Percentiles rank a stretch among this genome's conserved stretches.
These are phyloP conservation scores for Leptomonas pyrrhocoris DNA, from an alignment of 208 protist species.

Conservation along the genomic window DNA sequence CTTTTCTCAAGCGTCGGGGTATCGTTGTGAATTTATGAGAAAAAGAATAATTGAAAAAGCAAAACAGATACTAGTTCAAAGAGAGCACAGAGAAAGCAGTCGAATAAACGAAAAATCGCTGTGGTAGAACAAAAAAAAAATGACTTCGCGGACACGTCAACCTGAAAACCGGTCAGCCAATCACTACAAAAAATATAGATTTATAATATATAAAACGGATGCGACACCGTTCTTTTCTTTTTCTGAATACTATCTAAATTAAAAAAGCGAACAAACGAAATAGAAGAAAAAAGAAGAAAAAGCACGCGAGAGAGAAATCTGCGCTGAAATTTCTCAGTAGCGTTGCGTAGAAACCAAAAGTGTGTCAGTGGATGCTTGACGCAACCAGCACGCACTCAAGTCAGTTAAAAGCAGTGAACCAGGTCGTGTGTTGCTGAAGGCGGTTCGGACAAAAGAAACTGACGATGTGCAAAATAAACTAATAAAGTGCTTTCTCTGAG, in stretches of 20 bases:
- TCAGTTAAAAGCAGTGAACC: constrained; percentile 8
- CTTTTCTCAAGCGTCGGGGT: background rate
- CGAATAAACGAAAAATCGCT: background rate
- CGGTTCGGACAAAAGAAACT: constrained; percentile 4
- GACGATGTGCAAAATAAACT: background rate
- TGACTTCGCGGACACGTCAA: background rate
- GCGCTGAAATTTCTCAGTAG: constrained; percentile 11
- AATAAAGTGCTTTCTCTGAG: background rate
- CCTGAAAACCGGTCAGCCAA: background rate
- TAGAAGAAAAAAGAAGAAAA: constrained; percentile 6
- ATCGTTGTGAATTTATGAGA: background rate
- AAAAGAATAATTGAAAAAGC: constrained; percentile 4
- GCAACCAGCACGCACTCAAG: constrained; percentile 3
- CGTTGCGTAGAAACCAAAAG: background rate
- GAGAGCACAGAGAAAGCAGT: background rate
- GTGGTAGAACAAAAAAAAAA: background rate
- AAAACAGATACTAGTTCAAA: background rate
- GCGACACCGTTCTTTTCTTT: constrained; percentile 11
- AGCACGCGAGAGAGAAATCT: constrained; percentile 20
- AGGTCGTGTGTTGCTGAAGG: constrained; percentile 2
- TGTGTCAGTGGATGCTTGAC: constrained; percentile 2
- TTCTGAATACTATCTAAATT: background rate
- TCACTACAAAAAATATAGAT: background rate
- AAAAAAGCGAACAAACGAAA: constrained; percentile 4
- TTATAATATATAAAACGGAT: background rate